These are phyloP conservation scores for Trichoderma oligosporum DNA, from an alignment of 2,329 filamentous ascomycete species.

Conservation along the genomic window DNA sequence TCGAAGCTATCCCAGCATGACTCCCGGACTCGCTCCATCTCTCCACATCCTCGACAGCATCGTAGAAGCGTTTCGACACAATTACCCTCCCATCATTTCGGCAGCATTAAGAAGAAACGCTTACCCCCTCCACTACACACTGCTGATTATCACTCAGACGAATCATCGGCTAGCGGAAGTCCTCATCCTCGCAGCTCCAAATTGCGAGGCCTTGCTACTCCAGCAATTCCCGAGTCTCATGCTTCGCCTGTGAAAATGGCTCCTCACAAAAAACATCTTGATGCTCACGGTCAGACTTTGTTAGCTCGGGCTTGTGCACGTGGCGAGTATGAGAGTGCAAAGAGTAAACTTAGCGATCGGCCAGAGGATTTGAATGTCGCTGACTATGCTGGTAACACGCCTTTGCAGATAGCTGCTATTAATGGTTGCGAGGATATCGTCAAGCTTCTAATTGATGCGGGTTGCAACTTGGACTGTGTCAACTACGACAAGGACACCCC, in stretches of 20 bases:
- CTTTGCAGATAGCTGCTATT: constrained; percentile 86
- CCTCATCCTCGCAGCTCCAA: constrained; percentile 58
- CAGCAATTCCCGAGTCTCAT: constrained; percentile 54
- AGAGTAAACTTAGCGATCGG: constrained; percentile 68
- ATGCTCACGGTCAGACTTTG: constrained; percentile 87
- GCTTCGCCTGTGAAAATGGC: constrained; percentile 64
- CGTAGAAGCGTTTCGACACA: constrained; percentile 64
- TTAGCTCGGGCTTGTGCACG: constrained; percentile 86
- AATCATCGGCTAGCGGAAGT: constrained; percentile 59
- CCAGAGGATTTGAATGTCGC: constrained; percentile 84
- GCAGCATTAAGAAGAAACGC: constrained; percentile 60
- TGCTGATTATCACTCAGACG: constrained; percentile 64
- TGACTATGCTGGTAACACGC: constrained; percentile 95
- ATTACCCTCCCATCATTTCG: constrained; percentile 51
- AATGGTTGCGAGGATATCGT: constrained; percentile 86
- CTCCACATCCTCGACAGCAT: constrained; percentile 56
- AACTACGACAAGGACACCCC: constrained; percentile 87
- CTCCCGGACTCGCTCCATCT: constrained; percentile 46
- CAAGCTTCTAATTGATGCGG: constrained; percentile 76
- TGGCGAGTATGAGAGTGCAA: constrained; percentile 76
- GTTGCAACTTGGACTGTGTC: constrained; percentile 76
- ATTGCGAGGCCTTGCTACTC: constrained; percentile 52
- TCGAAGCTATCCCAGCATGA: constrained; percentile 33
- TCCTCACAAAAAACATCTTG: constrained; percentile 79
- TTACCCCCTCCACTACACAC: constrained; percentile 58